Percentiles rank a stretch among this genome's conserved stretches.
Conservation (phyloP, 2,329 filamentous ascomycete species). For the Hysterium pulicare region DNA sequence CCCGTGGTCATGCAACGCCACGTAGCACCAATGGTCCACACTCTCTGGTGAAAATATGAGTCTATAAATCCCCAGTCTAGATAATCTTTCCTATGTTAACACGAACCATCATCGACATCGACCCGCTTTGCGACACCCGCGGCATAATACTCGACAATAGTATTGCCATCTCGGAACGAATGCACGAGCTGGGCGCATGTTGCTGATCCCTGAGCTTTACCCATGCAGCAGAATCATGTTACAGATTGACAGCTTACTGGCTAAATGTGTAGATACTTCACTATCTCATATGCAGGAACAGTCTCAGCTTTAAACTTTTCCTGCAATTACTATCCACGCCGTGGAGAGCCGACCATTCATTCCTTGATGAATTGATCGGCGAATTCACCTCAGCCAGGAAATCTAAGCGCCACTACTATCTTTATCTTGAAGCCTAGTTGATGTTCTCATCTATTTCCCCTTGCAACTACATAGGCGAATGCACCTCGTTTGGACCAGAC, state of each 20-base stretch:
- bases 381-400: not conserved
- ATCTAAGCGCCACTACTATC: not conserved
- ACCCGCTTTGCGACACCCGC: not conserved
- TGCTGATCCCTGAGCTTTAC: not conserved
- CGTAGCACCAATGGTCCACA: slow-evolving; percentile 17
- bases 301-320: not conserved
- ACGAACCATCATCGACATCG: not conserved
- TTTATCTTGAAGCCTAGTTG: not conserved
- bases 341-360: not conserved
- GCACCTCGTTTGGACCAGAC: not conserved
- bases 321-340: not conserved
- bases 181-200: not conserved
- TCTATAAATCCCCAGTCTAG: slow-evolving; percentile 1
- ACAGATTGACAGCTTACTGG: not conserved
- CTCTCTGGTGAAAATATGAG: not conserved
- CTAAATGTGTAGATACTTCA: not conserved
- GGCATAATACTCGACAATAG: not conserved
- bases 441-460: not conserved
- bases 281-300: not conserved
- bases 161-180: not conserved
- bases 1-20: slow-evolving; percentile 13
- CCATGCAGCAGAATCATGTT: not conserved
- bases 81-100: not conserved
- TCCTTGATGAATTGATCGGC: not conserved
- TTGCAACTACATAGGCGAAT: not conserved